Evolutionary conservation across 768 basidiomycete species (phyloP).

Genomic region (Phaffia tasmanica): DNA sequence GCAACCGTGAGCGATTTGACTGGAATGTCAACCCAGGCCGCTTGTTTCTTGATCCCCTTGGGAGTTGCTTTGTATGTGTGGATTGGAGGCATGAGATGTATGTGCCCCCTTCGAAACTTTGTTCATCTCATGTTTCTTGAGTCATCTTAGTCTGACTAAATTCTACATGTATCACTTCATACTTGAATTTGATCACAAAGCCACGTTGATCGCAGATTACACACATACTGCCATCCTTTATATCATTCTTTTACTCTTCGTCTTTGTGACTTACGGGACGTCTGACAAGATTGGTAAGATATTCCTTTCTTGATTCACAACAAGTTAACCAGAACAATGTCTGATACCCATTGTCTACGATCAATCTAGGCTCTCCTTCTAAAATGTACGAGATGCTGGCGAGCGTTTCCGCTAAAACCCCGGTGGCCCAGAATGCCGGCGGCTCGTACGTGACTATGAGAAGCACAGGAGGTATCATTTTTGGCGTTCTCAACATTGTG

Average conservation of each 20-base stretch:
- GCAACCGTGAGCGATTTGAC: conserved; percentile 81
- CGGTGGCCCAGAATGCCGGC: conserved; percentile 68
- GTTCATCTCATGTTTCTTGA: too few species aligned
- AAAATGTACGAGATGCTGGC: conserved; percentile 70
- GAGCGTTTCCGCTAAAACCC: conserved; percentile 46
- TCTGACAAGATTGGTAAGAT: conserved; percentile 57
- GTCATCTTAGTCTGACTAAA: too few species aligned
- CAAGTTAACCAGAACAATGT: background rate
- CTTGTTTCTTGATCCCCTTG: conserved; percentile 79
- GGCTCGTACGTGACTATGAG: conserved; percentile 78
- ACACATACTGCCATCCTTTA: conserved; percentile 80
- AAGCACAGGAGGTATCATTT: conserved; percentile 64
- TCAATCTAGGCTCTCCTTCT: conserved; percentile 41
- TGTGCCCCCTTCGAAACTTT: too few species aligned
- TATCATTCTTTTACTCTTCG: conserved; percentile 62
- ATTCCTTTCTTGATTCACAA: too few species aligned
- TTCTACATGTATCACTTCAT: background rate
- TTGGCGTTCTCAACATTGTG: conserved; percentile 64
- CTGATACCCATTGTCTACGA: background rate
- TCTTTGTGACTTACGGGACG: conserved; percentile 73
- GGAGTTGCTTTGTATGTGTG: conserved; percentile 68
- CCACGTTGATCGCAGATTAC: conserved; percentile 42
- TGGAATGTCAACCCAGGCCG: conserved; percentile 80
- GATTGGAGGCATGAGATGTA: conserved; percentile 36
- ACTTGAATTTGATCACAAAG: conserved; percentile 23